phyloP scores from a whole-genome alignment of 805 yeast genomes.

The Cyberlindnera xishuangbannaensis region DNA sequence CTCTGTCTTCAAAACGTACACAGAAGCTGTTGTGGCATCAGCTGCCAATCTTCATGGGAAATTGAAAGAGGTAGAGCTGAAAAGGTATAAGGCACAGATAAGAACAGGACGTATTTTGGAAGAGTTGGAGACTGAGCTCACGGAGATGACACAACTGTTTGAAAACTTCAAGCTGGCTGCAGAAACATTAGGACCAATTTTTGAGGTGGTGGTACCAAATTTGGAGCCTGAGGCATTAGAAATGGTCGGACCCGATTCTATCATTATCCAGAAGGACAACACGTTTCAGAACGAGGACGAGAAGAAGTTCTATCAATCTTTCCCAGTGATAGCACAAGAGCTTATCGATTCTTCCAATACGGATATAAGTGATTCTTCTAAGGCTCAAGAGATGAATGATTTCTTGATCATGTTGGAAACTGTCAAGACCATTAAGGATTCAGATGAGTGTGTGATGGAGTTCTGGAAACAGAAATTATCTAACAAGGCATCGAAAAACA shows the following conservation, averaged over 20 bases:
- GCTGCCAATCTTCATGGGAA: conserved; percentile 32
- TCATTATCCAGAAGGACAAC: conserved; percentile 23
- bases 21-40: conserved; percentile 35
- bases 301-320: conserved; percentile 54
- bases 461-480: conserved; percentile 49
- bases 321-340: conserved; percentile 38
- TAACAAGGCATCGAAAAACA: conserved; percentile 66
- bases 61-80: conserved; percentile 31
- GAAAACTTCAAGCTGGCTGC: conserved; percentile 41
- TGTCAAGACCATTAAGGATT: conserved; percentile 39
- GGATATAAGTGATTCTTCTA: conserved; percentile 24
- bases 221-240: conserved; percentile 26
- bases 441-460: conserved; percentile 41
- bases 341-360: conserved; percentile 27
- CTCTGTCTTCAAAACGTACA: conserved; percentile 35
- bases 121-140: conserved; percentile 32
- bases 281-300: conserved; percentile 66
- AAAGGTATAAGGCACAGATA: conserved; percentile 50
- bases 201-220: conserved; percentile 34
- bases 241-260: conserved; percentile 22
- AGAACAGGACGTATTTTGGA: conserved; percentile 55
- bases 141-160: conserved; percentile 29
- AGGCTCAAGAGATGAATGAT: conserved; percentile 33
- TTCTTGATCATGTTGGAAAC: conserved; percentile 39
- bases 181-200: conserved; percentile 36